phyloP scores from a whole-genome alignment of 345 rosid genomes.

The Syzygium jambos region DNA sequence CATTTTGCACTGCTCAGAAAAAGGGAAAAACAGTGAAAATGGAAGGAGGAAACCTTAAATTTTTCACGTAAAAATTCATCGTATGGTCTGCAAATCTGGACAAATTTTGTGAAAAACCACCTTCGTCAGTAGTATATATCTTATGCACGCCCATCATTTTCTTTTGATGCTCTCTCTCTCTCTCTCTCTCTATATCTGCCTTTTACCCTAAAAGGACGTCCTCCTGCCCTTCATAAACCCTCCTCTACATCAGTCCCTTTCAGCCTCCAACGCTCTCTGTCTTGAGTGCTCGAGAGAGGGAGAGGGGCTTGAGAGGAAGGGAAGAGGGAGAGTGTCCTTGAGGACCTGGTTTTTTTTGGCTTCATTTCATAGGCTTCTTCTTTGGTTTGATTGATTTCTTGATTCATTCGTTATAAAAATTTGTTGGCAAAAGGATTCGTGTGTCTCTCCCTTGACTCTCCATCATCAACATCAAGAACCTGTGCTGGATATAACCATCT shows the following conservation, averaged over 20 bases:
- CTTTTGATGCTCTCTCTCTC: not conserved
- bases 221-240: slow-evolving; percentile 37
- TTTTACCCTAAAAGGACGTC: not conserved
- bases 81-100: not conserved
- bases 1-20: not conserved
- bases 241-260: slow-evolving; percentile 22
- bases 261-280: slow-evolving; percentile 13
- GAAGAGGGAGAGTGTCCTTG: not conserved
- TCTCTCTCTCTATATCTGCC: not conserved
- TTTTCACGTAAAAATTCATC: not conserved
- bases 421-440: not conserved
- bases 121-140: not conserved
- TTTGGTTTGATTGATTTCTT: not conserved
- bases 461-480: not conserved
- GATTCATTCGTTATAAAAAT: not conserved
- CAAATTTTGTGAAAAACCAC: not conserved
- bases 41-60: not conserved
- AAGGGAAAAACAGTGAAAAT: not conserved
- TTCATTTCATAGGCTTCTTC: slow-evolving; percentile 8
- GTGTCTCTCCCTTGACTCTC: not conserved
- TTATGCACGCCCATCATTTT: not conserved
- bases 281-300: not conserved
- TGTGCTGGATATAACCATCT: not conserved
- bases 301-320: not conserved
- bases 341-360: not conserved